Base-by-base conservation (phyloP, 2,329 filamentous ascomycete genomes). In the Bipolaris gigantea region DNA sequence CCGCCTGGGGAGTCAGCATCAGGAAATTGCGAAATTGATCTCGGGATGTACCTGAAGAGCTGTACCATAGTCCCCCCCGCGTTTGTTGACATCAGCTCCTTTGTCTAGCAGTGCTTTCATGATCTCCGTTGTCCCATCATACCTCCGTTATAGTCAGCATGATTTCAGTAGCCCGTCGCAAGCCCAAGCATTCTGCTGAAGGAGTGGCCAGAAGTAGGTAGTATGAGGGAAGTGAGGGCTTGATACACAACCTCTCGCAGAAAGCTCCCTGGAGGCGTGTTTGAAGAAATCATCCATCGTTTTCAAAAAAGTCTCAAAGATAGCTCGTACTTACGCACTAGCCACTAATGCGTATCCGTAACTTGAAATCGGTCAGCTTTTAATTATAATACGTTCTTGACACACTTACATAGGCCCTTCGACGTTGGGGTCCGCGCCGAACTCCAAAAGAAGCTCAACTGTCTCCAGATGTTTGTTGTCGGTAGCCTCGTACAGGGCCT, bases 31-130 rank as follows among this genome's bases (percentile, higher is more conserved):
- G 18, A 11, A 9, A 2, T 19, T 11, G 7, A 18, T 43, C 2
- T 15, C 10, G 8, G 8, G 18, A 32, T 16, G 1, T 4, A 43
- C 58, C 48, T 67, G 61, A 7, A 69, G 48, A 5, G 62, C 57
- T 8, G 57, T 62, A 9, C 65, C 62, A 42, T 67, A 66, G 5
- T 60, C 55, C 4, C 63, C 64, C 5, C 59, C 62, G 2, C 51
- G 57, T 39, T 62, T 61, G 36, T 65, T 67, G 5, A 65, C 63
- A 50, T 68, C 48, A 4, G 64, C 64, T 0, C 59, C 61, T 45
- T 55, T 56, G 2, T 55, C 59, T 5, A 68, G 50, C 3, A 69
- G 55, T 1, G 54, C 54, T 35, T 53, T 36, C 48, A 67, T 46
- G 30, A 68, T 66, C 2, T 47, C 48, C 3, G 45, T 56, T 5